Base-by-base conservation (phyloP, 2,329 filamentous ascomycete genomes). In the Exophiala sp. region DNA sequence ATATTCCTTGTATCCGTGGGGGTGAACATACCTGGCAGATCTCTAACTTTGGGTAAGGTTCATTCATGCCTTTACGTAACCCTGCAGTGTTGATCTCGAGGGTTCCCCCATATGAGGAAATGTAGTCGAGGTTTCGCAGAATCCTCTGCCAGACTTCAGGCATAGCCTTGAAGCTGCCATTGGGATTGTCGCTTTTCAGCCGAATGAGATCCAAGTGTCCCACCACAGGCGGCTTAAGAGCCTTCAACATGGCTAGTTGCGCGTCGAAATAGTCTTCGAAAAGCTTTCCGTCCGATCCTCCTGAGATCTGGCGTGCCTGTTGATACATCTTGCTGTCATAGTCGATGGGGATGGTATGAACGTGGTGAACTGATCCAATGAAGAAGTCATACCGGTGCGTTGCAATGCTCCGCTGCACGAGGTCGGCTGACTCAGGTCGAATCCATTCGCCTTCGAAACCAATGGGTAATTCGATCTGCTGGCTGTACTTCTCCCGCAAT, bases 381-480 rank as follows among this genome's bases (percentile, higher is more conserved):
- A 96, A 96, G 72, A 95, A 89, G 72, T 97, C 92, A 57, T 95
- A 80, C 8, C 74, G 71, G 36, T 89, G 80, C 58, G 82, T 78
- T 5, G 77, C 67, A 18, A 86, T 74, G 2, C 89, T 79, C 9
- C 70, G 63, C 33, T 74, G 66, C 54, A 95, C 85, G 43, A 87
- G 73, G 0, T 70, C 71, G 63, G 85, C 83, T 3, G 81, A 82
- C 3, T 76, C 78, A 0, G 86, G 79, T 5, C 91, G 85, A 69
- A 96, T 94, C 85, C 89, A 99, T 69, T 99, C 94, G 50, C 84
- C 83, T 71, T 99, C 94, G 69, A 97, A 96, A 42, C 89, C 94
- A 67, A 99, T 84, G 40, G 96, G 79, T 60, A 99, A 78, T 51
- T 85, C 78, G 63, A 99, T 91, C 59, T 85, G 77, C 7, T 74